Conservation (phyloP, 441 rosid genomes). For the Flueggea neowawraea region DNA sequence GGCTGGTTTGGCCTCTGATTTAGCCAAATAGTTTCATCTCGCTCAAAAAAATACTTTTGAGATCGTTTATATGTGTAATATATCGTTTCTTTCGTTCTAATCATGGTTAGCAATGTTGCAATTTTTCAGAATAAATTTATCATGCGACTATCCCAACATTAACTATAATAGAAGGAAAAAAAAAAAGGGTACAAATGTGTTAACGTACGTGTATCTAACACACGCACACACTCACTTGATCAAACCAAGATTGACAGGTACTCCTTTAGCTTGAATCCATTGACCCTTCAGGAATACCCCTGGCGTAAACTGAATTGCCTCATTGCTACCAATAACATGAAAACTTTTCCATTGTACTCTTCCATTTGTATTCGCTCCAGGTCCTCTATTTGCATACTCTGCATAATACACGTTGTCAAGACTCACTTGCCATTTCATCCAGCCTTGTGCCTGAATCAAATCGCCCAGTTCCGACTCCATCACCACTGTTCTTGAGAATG, state of each 20-base stretch:
- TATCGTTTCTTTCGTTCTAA: too few species aligned
- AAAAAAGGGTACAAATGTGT: too few species aligned
- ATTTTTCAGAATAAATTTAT: too few species aligned
- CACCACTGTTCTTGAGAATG: constrained; percentile 5
- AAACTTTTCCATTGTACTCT: constrained; percentile 15
- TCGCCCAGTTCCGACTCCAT: constrained; percentile 16
- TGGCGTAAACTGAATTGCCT: constrained; percentile 8
- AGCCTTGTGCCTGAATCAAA: constrained; percentile 13
- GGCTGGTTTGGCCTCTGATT: too few species aligned
- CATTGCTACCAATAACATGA: constrained; percentile 1
- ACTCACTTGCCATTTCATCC: constrained; percentile 6
- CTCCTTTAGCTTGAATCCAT: constrained; percentile 14
- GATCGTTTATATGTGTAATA: too few species aligned
- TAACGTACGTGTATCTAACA: too few species aligned
- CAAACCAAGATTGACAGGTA: constrained; percentile 15
- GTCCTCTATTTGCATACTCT: constrained; percentile 12
- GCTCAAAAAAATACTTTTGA: too few species aligned
- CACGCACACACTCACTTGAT: too few species aligned
- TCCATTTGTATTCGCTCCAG: constrained; percentile 6
- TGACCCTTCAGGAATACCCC: constrained; percentile 10
- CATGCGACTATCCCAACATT: too few species aligned
- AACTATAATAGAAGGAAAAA: too few species aligned
- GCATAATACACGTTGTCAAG: constrained; percentile 12
- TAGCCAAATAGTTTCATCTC: too few species aligned
- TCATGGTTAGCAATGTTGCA: too few species aligned